Conservation (phyloP, 257 asterid genomes). For the Salvia miltiorrhiza region DNA sequence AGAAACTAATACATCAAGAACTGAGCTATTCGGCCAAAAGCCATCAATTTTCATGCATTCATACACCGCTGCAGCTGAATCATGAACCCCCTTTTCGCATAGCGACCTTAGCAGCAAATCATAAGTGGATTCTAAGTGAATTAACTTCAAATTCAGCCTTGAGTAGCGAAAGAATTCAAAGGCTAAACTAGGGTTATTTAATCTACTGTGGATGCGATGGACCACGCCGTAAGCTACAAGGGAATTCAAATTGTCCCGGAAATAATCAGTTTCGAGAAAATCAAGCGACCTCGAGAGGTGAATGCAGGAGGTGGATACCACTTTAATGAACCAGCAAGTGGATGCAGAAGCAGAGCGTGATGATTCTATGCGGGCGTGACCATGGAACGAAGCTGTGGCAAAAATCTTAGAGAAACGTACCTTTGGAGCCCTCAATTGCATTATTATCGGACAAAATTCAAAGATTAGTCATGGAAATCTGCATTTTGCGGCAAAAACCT, state of each 20-base stretch:
- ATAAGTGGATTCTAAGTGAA: slow-evolving; percentile 49
- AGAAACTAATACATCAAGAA: slow-evolving; percentile 43
- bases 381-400: slow-evolving; percentile 43
- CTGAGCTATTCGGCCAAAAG: slow-evolving; percentile 29
- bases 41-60: slow-evolving; percentile 68
- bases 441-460: slow-evolving; percentile 30
- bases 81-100: slow-evolving; percentile 53
- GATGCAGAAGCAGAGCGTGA: slow-evolving; percentile 34
- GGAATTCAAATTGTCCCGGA: slow-evolving; percentile 56
- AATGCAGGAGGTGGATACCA: slow-evolving; percentile 65
- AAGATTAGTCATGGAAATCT: neutral
- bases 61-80: slow-evolving; percentile 43
- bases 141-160: slow-evolving; percentile 53
- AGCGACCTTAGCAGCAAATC: slow-evolving; percentile 62
- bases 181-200: slow-evolving; percentile 57
- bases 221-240: slow-evolving; percentile 60
- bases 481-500: neutral
- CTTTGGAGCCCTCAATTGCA: slow-evolving; percentile 67
- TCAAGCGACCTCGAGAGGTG: slow-evolving; percentile 40
- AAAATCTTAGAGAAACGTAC: slow-evolving; percentile 39
- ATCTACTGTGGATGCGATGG: slow-evolving; percentile 40
- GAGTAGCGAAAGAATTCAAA: slow-evolving; percentile 64
- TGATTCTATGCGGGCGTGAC: slow-evolving; percentile 32
- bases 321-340: slow-evolving; percentile 74
- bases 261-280: slow-evolving; percentile 47